Conservation (phyloP, 176 grass and related monocot species). For the Echinochloa phyllopogon region DNA sequence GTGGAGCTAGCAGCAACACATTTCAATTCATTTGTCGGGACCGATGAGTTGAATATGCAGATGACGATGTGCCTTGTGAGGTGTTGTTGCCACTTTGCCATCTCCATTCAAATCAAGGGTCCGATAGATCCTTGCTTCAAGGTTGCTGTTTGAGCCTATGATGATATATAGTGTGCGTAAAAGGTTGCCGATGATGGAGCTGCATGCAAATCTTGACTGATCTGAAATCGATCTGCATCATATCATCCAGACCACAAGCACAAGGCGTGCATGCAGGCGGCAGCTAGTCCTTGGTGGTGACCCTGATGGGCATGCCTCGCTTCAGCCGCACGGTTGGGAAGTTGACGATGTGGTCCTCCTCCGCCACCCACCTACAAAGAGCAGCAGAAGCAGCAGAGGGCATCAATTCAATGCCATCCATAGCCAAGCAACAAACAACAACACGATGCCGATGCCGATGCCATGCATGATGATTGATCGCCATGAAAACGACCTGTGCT, state of each 20-base stretch:
- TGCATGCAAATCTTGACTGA: too few relatives aligned
- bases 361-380: slow-evolving; percentile 76
- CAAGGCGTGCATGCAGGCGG: neutral
- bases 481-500: slow-evolving; percentile 38
- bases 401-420: slow-evolving; percentile 15
- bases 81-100: neutral
- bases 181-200: neutral
- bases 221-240: neutral
- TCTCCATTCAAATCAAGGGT: neutral
- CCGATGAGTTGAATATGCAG: neutral
- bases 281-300: slow-evolving; percentile 49
- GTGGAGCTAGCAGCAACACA: slow-evolving; percentile 6
- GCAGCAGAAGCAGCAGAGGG: neutral
- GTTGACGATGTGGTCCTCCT: slow-evolving; percentile 91
- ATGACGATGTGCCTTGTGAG: neutral
- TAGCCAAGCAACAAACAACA: slow-evolving; percentile 16
- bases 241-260: neutral
- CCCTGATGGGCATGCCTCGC: slow-evolving; percentile 76
- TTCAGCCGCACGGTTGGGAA: slow-evolving; percentile 96
- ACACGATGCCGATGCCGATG: slow-evolving; percentile 8
- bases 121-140: neutral
- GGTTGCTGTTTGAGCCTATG: neutral
- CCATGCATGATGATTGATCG: slow-evolving; percentile 25
- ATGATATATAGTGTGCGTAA: neutral
- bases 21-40: neutral